Conservation (phyloP, 768 basidiomycete genomes). For the Paxillus rubicundulus region DNA sequence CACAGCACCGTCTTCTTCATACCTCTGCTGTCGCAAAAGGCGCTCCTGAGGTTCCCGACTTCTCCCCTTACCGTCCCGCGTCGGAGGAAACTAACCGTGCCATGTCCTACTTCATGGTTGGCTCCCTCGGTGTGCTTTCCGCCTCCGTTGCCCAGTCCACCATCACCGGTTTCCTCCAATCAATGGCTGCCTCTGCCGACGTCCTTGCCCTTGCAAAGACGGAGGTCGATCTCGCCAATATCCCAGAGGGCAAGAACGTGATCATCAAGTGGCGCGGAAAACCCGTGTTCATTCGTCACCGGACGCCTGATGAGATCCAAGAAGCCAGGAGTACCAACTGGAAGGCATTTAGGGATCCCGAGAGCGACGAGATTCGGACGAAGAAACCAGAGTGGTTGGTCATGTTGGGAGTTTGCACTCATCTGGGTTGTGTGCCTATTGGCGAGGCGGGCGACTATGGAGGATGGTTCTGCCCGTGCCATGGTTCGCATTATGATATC, state of each 20-base stretch:
- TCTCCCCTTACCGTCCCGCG: conserved; percentile 72
- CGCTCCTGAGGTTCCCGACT: conserved; percentile 87
- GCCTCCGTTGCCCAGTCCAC: conserved; percentile 94
- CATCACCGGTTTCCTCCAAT: conserved; percentile 90
- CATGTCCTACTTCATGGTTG: conserved; percentile 87
- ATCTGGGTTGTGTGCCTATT: conserved; percentile 97
- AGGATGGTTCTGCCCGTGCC: conserved; percentile 99
- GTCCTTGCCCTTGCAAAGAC: conserved; percentile 98
- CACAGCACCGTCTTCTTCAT: conserved; percentile 73
- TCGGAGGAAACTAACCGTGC: conserved; percentile 67
- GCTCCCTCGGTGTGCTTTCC: conserved; percentile 87
- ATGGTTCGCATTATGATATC: conserved; percentile 98
- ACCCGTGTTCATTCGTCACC: conserved; percentile 98
- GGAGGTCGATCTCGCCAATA: conserved; percentile 84
- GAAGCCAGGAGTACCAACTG: conserved; percentile 86
- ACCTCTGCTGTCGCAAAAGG: conserved; percentile 68
- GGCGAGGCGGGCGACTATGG: conserved; percentile 96
- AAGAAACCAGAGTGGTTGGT: conserved; percentile 97
- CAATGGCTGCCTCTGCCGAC: conserved; percentile 96
- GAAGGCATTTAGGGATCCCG: conserved; percentile 88
- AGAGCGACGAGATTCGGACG: conserved; percentile 82
- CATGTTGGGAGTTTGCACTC: conserved; percentile 93
- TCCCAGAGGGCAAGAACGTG: conserved; percentile 97
- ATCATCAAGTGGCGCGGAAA: conserved; percentile 99
- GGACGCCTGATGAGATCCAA: conserved; percentile 86